phyloP scores from a whole-genome alignment of 768 basidiomycete species.

The Pulveroboletus sp. region DNA sequence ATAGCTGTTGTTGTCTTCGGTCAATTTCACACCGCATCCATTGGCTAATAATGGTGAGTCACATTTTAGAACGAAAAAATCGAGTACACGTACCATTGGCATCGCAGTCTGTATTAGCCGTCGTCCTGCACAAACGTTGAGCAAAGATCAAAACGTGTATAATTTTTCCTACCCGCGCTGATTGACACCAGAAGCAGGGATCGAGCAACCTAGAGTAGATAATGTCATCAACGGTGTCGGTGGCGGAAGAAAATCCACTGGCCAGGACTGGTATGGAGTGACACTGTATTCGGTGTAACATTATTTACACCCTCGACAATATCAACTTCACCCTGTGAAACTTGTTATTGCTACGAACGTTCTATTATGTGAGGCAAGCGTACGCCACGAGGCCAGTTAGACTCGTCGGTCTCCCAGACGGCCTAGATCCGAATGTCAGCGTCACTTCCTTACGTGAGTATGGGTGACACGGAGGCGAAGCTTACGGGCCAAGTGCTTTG shows the following conservation, averaged over 20 bases:
- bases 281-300: constrained; percentile 44
- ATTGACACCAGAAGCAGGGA: constrained; percentile 17
- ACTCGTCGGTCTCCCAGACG: constrained; percentile 24
- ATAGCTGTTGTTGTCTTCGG: constrained; percentile 23
- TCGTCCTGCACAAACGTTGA: constrained; percentile 12
- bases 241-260: constrained; percentile 1
- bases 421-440: constrained; percentile 18
- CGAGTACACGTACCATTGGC: constrained; percentile 11
- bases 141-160: not conserved
- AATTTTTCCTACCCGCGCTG: constrained; percentile 23
- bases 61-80: not conserved
- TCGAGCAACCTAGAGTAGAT: constrained; percentile 21
- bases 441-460: constrained; percentile 4
- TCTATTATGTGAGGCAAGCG: not conserved
- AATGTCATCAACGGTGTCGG: not conserved
- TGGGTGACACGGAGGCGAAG: not conserved
- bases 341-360: not conserved
- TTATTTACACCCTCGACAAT: constrained; percentile 46
- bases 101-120: constrained; percentile 23
- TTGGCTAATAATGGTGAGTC: constrained; percentile 16
- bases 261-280: constrained; percentile 55
- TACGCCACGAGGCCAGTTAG: constrained; percentile 27
- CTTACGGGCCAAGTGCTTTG: constrained; percentile 36
- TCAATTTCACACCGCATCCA: constrained; percentile 34
- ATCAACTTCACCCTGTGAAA: constrained; percentile 27